phyloP scores from a whole-genome alignment of 176 grass and related monocot species.

The Eragrostis curvula region DNA sequence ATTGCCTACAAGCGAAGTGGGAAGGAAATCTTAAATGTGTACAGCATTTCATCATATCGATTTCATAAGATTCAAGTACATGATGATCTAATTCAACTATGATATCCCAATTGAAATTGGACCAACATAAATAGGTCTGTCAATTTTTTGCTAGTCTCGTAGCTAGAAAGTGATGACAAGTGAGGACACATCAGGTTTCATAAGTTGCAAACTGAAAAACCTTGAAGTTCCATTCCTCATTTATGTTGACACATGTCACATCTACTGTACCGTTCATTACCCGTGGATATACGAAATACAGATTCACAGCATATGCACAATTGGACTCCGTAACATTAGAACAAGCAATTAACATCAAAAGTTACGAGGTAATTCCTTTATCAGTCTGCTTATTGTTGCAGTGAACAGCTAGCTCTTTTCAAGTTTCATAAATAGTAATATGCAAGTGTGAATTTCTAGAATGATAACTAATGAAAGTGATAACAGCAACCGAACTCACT shows the following conservation, averaged over 20 bases:
- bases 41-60: constrained; percentile 8
- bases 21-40: background rate
- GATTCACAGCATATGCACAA: background rate
- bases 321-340: background rate
- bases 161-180: background rate
- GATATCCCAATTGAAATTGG: background rate
- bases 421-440: background rate
- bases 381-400: background rate
- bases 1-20: constrained; percentile 62
- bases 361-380: background rate
- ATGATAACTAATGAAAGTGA: background rate
- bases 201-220: constrained; percentile 10
- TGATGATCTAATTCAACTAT: constrained; percentile 21
- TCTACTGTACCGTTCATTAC: background rate
- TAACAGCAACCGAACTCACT: constrained; percentile 69
- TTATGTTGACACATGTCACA: constrained; percentile 17
- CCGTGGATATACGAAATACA: constrained; percentile 10
- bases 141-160: background rate
- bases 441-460: background rate
- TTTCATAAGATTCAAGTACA: constrained; percentile 11
- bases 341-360: background rate
- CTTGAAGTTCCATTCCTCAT: constrained; percentile 8
- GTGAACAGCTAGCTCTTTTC: background rate
- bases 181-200: background rate
- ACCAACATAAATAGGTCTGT: background rate